A percentile compares a stretch with the other conserved stretches of the same genome.
These are phyloP conservation scores for Mortierella polycephala DNA, from an alignment of 371 early-diverging fungal species.

Conservation along the genomic window DNA sequence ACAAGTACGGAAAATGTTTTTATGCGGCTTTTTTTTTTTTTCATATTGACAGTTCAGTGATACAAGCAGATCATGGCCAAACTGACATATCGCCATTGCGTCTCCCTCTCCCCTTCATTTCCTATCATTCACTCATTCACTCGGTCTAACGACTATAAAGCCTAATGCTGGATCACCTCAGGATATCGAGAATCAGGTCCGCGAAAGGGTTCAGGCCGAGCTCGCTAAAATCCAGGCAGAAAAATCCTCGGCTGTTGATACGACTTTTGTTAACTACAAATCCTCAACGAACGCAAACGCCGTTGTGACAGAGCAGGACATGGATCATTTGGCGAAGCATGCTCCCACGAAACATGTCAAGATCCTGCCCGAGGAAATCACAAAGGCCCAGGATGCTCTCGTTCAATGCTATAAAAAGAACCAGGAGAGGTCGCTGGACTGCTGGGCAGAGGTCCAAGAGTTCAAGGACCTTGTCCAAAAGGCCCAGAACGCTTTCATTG, in stretches of 20 bases:
- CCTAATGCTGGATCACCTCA: slow-evolving; percentile 32
- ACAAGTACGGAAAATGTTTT: slow-evolving; percentile 31
- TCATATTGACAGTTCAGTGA: neutral
- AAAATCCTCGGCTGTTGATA: slow-evolving; percentile 21
- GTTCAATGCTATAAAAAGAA: slow-evolving; percentile 57
- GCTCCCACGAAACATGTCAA: slow-evolving; percentile 43
- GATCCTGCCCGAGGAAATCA: slow-evolving; percentile 50
- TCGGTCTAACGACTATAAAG: neutral
- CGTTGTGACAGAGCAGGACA: slow-evolving; percentile 45
- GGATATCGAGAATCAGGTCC: slow-evolving; percentile 50
- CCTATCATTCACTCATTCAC: neutral
- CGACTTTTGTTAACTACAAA: slow-evolving; percentile 42
- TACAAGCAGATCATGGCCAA: neutral
- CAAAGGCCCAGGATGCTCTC: slow-evolving; percentile 57
- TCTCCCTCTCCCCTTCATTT: neutral
- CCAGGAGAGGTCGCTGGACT: slow-evolving; percentile 58
- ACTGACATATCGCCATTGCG: neutral
- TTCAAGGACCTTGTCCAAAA: slow-evolving; percentile 57
- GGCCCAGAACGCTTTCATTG: slow-evolving; percentile 55
- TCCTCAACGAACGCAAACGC: slow-evolving; percentile 49
- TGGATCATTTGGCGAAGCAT: slow-evolving; percentile 42
- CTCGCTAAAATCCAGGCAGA: slow-evolving; percentile 45
- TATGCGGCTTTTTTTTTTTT: neutral
- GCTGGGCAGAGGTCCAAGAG: slow-evolving; percentile 65
- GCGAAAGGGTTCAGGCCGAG: slow-evolving; percentile 51